These are phyloP conservation scores for Centella asiatica DNA, from an alignment of 129 eudicot species.

Conservation along the genomic window DNA sequence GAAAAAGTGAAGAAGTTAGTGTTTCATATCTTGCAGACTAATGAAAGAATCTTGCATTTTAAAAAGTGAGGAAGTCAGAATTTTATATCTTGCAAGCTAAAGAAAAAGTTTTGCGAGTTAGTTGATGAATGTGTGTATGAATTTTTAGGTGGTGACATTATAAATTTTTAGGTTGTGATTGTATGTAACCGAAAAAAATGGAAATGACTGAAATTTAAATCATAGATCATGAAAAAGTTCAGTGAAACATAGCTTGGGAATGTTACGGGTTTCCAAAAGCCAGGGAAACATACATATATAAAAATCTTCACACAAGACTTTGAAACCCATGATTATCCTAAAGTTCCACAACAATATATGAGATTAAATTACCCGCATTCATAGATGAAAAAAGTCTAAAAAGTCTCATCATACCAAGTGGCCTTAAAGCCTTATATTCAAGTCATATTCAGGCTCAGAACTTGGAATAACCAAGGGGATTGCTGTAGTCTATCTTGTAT, in stretches of 20 bases:
- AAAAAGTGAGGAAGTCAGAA: no score
- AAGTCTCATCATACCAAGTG: slow-evolving; percentile 27
- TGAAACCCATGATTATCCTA: slow-evolving; percentile 6
- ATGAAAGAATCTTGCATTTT: no score
- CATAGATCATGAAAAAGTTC: not conserved
- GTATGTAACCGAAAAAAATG: no score
- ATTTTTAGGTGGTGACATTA: no score
- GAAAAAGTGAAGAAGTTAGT: no score
- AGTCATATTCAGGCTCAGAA: slow-evolving; percentile 65
- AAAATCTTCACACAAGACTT: slow-evolving; percentile 21
- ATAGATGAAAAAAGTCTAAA: slow-evolving; percentile 13
- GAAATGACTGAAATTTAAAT: no score
- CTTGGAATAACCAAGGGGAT: slow-evolving; percentile 75
- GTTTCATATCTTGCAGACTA: no score
- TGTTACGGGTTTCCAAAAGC: slow-evolving; percentile 8
- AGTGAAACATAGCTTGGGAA: slow-evolving; percentile 3
- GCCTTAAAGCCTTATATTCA: slow-evolving; percentile 20
- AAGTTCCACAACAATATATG: slow-evolving; percentile 29
- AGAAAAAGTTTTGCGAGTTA: no score
- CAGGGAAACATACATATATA: slow-evolving; percentile 10
- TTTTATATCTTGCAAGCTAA: no score
- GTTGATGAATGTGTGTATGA: no score
- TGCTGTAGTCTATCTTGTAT: slow-evolving; percentile 47
- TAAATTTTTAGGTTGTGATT: no score
- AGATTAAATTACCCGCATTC: slow-evolving; percentile 10